phyloP scores from a whole-genome alignment of 2,329 filamentous ascomycete genomes.

The Hirsutella thompsonii region DNA sequence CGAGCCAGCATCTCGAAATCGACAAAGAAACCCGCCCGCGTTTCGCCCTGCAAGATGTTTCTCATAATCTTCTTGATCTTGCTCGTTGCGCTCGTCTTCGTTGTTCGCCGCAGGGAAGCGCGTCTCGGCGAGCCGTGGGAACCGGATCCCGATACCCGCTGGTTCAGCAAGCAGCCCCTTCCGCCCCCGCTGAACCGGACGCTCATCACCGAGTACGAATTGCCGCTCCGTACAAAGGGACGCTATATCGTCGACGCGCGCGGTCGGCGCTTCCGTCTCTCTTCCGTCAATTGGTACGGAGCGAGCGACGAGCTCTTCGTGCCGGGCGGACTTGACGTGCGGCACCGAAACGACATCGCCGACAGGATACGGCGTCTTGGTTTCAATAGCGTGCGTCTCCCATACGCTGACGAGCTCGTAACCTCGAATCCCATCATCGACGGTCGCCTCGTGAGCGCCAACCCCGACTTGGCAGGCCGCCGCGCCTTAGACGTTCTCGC shows the following conservation, averaged over 20 bases:
- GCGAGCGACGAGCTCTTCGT: conserved; percentile 55
- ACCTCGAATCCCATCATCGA: conserved; percentile 42
- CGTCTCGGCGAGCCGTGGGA: conserved; percentile 31
- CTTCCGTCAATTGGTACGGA: conserved; percentile 60
- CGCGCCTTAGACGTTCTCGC: conserved; percentile 48
- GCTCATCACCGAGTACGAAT: conserved; percentile 32
- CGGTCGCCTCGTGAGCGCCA: conserved; percentile 36
- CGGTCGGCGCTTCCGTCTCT: conserved; percentile 46
- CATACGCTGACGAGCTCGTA: conserved; percentile 58
- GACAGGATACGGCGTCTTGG: conserved; percentile 45
- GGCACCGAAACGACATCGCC: conserved; percentile 48
- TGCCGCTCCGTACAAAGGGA: conserved; percentile 47
- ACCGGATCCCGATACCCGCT: conserved; percentile 31
- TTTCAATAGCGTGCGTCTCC: conserved; percentile 58
- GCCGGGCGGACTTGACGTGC: conserved; percentile 48
- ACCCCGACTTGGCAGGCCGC: conserved; percentile 43
- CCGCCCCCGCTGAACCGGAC: conserved; percentile 27
- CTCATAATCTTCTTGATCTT: conserved; percentile 21
- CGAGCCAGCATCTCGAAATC: no score
- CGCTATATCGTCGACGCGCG: conserved; percentile 46
- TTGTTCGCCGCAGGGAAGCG: conserved; percentile 31
- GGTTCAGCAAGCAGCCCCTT: conserved; percentile 36
- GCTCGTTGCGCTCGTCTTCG: conserved; percentile 12
- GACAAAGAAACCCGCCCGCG: no score
- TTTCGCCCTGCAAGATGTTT: conserved; percentile 17